A percentile compares a stretch with the other conserved stretches of the same genome.
Conservation (phyloP, 805 yeast species). For the Helenozyma rhizophorensis region DNA sequence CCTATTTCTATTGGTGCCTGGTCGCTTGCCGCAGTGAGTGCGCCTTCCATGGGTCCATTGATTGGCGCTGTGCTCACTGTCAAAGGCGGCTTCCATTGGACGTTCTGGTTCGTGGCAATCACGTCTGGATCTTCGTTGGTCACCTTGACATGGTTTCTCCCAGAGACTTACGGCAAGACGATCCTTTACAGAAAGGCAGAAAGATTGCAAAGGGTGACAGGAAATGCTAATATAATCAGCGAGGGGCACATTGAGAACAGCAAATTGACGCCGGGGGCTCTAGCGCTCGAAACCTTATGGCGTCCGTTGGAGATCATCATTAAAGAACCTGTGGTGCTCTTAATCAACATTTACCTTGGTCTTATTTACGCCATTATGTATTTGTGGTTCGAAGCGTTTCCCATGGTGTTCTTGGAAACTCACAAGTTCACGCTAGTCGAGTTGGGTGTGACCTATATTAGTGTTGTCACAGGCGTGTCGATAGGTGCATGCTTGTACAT, state of each 20-base stretch:
- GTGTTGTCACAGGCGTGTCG: slow-evolving; percentile 43
- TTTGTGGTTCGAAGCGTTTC: slow-evolving; percentile 60
- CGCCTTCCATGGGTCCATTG: slow-evolving; percentile 54
- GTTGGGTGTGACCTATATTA: slow-evolving; percentile 44
- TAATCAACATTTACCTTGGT: slow-evolving; percentile 49
- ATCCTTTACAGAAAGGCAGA: slow-evolving; percentile 45
- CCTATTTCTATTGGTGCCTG: slow-evolving; percentile 48
- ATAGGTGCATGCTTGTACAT: slow-evolving; percentile 33
- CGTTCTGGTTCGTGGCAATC: slow-evolving; percentile 48
- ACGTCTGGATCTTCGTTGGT: slow-evolving; percentile 35
- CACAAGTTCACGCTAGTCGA: slow-evolving; percentile 47
- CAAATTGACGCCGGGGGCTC: slow-evolving; percentile 15
- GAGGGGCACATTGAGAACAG: slow-evolving; percentile 34
- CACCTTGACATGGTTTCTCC: slow-evolving; percentile 37
- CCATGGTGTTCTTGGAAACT: slow-evolving; percentile 45
- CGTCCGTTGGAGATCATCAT: slow-evolving; percentile 49
- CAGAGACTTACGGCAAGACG: slow-evolving; percentile 47
- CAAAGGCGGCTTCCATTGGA: slow-evolving; percentile 43
- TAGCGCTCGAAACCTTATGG: slow-evolving; percentile 33
- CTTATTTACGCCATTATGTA: slow-evolving; percentile 50
- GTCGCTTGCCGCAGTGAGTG: slow-evolving; percentile 50
- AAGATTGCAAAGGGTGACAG: slow-evolving; percentile 46
- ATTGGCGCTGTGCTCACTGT: slow-evolving; percentile 46
- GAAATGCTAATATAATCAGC: slow-evolving; percentile 41
- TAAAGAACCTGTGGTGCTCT: slow-evolving; percentile 53